A percentile compares a stretch with the other conserved stretches of the same genome.
phyloP scores from a whole-genome alignment of 768 basidiomycete genomes.

The Sporobolomyces pararoseus region DNA sequence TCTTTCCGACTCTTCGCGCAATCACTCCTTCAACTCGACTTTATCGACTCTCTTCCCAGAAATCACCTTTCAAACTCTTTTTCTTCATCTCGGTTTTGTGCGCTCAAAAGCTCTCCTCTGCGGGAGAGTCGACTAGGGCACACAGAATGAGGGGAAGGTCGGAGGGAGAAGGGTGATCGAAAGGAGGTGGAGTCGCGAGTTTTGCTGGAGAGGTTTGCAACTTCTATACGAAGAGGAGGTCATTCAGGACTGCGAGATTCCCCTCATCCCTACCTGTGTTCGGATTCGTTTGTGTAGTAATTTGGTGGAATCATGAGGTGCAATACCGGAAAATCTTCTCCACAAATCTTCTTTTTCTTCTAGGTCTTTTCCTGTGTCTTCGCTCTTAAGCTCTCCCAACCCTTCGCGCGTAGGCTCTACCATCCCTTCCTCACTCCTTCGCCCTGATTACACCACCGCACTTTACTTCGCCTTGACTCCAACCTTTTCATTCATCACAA shows the following conservation, averaged over 20 bases:
- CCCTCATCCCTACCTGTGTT: background rate
- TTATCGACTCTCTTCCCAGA: no score
- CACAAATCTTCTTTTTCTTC: background rate
- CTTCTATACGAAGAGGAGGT: slow-evolving; percentile 6
- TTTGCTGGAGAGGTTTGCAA: background rate
- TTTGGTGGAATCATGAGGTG: background rate
- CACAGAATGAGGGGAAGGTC: no score
- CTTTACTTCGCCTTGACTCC: no score
- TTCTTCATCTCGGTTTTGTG: no score
- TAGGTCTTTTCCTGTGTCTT: background rate
- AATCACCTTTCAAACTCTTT: no score
- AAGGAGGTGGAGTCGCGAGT: background rate
- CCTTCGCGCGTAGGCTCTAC: no score
- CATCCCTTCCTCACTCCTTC: background rate
- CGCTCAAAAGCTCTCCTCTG: no score
- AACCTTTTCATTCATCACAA: no score
- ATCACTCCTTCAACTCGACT: background rate
- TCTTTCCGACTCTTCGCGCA: slow-evolving; percentile 19
- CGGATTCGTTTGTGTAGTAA: background rate
- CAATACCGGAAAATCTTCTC: background rate
- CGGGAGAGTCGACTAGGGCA: no score
- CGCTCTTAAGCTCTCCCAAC: no score
- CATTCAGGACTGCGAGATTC: slow-evolving; percentile 12
- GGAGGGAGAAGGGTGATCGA: no score
- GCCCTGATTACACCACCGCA: no score